Base-by-base conservation (phyloP, 331 rosid species). In the Quercus tomentella region DNA sequence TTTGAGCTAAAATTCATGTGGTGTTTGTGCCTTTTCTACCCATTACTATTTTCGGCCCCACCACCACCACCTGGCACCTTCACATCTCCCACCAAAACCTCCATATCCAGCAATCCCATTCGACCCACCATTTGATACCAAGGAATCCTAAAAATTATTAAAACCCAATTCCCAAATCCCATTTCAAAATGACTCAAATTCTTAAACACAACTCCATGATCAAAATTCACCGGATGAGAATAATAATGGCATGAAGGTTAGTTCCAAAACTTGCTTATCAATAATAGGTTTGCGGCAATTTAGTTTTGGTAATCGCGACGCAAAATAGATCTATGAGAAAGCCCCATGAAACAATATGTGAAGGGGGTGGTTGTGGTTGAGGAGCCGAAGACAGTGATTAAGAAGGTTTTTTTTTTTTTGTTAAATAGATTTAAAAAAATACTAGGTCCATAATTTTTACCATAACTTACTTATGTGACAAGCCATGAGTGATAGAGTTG, bases 21-120 rank as follows among this genome's bases (percentile, higher is more conserved):
- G 45, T 8, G 3, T 41, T 41, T 41, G 45, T 41, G 45, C 45
- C 0, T 41, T 41, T 41, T 41, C 12, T 41, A 25, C 82, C 11
- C 45, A 8, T 41, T 41, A 8, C 3, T 7, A 41, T 8, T 41
- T 7, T 41, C 12, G 31, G 76, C 70, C 15, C 78, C 70, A 0
- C 72, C 70, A 2, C 57, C 77, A 35, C 63, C 70, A 1, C 72
- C n/a, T n/a, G n/a, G n/a, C n/a, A n/a, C n/a, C 86, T 1, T 77
- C 86, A 7, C 88, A 88, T 10, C 83, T 35, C 4, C 91, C 89
- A 37, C 87, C 90, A 58, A 87, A 84, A 49, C 81, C 88, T 33
- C 90, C 92, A 76, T 52, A 31, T 56, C 93, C 89, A 14, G 83
- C 89, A 49, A 69, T 66, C 35, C 82, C 90, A 5, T 76, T 88